Evolutionary conservation across 192 early-diverging fungal genomes (phyloP), one percentile per base, ranked within the genome.

Genomic region (Endogone sp.): DNA sequence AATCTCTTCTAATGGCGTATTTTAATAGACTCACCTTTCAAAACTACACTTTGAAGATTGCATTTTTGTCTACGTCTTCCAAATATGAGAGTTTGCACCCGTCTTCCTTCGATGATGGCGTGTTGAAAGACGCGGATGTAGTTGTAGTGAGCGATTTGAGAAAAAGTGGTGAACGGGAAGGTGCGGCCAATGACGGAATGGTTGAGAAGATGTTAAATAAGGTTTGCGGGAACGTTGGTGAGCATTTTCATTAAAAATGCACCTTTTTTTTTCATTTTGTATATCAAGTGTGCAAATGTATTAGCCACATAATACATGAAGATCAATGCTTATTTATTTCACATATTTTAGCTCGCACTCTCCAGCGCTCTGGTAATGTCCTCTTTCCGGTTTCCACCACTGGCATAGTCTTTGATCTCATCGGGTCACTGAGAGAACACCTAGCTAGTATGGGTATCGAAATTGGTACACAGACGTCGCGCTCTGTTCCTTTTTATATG

Each of bases 381-480:
- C 62, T 95, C 20, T 80, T 95, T 37, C 80, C 90, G 2, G 80
- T 88, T 29, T 67, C 85, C 67, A 85, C 90, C 3, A 87, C 82
- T 37, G 94, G 94, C 20, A 79, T 86, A 6, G 79, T 93, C 0
- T 92, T 88, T 74, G 94, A 95, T 72, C 73, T 95, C 6, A 67
- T 95, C 6, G 81, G 84, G 49, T 74, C 86, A 24, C 75, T 92
- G 21, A 78, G 83, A 4, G 71, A 88, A 32, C 81, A 86, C 23
- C 60, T 90, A 13, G 69, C 71, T n/a, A 73, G 82, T 4, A 72
- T 84, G 64, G 90, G 86, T 8, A 77, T 91, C 29, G 70, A 81
- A 11, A 63, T 74, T 65, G 77, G 77, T 0, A 24, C 22, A n/a
- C 71, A 73, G 37, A 29, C 29, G 31, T 23, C 32, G 27, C 68